Evolutionary conservation across 2,329 filamentous ascomycete genomes (phyloP), one percentile per base, ranked within the genome.

Genomic region (Exophiala bonariae): DNA sequence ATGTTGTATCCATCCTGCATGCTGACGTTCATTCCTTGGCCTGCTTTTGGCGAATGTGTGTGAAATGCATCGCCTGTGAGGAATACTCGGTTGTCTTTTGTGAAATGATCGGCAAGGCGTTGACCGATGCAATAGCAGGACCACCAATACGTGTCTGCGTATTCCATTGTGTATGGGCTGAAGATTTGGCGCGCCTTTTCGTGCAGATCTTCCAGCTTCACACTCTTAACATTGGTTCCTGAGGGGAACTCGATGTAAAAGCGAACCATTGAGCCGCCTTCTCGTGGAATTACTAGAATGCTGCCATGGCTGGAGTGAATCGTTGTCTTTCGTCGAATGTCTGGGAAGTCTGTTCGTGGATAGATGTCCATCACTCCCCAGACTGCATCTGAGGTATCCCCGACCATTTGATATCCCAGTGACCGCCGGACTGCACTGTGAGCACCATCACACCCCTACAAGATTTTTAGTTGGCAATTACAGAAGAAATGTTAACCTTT

Each of bases 91-190:
- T 81, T 70, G 37, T 78, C 73, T 59, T 85, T 80, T 55, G 80
- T 78, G 68, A 89, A 90, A 37, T 79, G 76, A 55, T 81, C 81
- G 2, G 86, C 86, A 17, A 89, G 78, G 14, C 86, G 79, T 68
- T 87, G 84, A 9, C 83, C 82, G 47, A 87, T 83, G 56, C 82
- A 77, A 62, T 87, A 89, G 34, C 82, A 80, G 36, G 83, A 85
- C 69, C 87, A 89, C 83, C 85, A 89, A 3, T 66, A 60, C 2
- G 79, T 82, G 44, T 77, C 74, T 1, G 71, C 70, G 41, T 81
- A 73, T 0, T 81, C 75, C 52, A 83, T 69, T 0, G 58, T 50
- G 46, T 81, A 83, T 0, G 80, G 81, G 0, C 63, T 52, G 41
- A 85, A 77, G 32, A 84, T 78, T 0, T 64, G 66, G 28, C 69